Evolutionary conservation across 2,329 filamentous ascomycete genomes (phyloP).

Genomic region (Colletotrichum noveboracense): DNA sequence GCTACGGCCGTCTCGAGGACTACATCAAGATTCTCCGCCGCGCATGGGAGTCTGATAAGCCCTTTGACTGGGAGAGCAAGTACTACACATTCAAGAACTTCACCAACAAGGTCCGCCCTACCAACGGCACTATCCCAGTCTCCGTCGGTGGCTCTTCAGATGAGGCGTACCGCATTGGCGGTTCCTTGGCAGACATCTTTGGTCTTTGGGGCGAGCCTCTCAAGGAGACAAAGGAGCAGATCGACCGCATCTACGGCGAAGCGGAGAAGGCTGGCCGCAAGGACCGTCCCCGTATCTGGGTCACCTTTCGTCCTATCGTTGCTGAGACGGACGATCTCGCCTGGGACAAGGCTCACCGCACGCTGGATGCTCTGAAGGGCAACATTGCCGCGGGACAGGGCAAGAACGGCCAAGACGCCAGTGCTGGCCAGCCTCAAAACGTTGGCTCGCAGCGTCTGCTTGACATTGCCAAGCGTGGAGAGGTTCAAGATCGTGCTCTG

Average conservation of each 20-base stretch:
- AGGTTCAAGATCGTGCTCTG: slow-evolving; percentile 65
- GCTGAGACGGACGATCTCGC: slow-evolving; percentile 68
- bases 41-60: slow-evolving; percentile 60
- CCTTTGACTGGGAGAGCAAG: slow-evolving; percentile 66
- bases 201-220: slow-evolving; percentile 69
- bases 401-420: slow-evolving; percentile 24
- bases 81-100: slow-evolving; percentile 67
- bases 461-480: slow-evolving; percentile 59
- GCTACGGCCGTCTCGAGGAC: slow-evolving; percentile 64
- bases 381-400: slow-evolving; percentile 42
- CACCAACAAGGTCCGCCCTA: slow-evolving; percentile 57
- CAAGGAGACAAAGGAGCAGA: slow-evolving; percentile 68
- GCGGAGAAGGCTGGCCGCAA: slow-evolving; percentile 60
- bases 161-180: slow-evolving; percentile 64
- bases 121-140: slow-evolving; percentile 59
- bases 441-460: slow-evolving; percentile 63
- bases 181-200: slow-evolving; percentile 64
- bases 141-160: slow-evolving; percentile 65
- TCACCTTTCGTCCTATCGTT: slow-evolving; percentile 66
- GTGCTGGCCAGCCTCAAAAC: slow-evolving; percentile 55
- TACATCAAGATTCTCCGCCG: slow-evolving; percentile 66
- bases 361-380: slow-evolving; percentile 53
- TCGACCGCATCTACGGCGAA: slow-evolving; percentile 64
- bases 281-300: slow-evolving; percentile 66
- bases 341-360: slow-evolving; percentile 65